Evolutionary conservation across 352 stramenopile genomes (phyloP), one percentile per base, ranked within the genome.

Genomic region (Globisporangium polare): DNA sequence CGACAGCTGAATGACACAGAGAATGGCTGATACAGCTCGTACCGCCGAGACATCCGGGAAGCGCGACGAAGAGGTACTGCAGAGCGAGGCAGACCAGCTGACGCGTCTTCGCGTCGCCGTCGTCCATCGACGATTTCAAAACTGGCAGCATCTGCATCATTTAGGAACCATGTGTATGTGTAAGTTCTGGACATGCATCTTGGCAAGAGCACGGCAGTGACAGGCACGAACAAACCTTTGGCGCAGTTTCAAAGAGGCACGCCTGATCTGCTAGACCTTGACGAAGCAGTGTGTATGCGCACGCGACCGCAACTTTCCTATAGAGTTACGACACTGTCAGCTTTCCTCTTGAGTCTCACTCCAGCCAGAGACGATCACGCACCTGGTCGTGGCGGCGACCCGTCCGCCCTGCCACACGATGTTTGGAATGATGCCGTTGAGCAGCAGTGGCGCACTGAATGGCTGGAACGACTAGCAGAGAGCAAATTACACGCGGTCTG

Each of bases 261-360:
- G 73, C 46, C 58, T 92, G 73, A 37, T 92, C 84, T 8, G 89
- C 75, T 50, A 94, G 75, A 13, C 69, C 77, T 43, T 91, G 83
- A 18, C 89, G 82, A 27, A 97, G 66, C 1, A 95, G 66, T 4
- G 86, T 96, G 71, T 95, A 96, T 29, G 87, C 73, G 51, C 87
- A 92, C 5, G 87, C 88, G 39, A 97, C 86, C 12, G 86, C 79
- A 7, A 96, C 89, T 80, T 97, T 97, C 64, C 90, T 94, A 9
- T 7, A 26, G 3, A 17, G 6, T 20, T 27, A 50, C 31, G 18
- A 62, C 12, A 58, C 26, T 10, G 26, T 42, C 18, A 55, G 27
- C 7, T 10, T 6, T 41, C 27, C 15, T 18, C 26, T 2, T 73
- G 17, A 8, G 7, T 20, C 7, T 8, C 17, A 20, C 5, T n/a